Conservation (phyloP, 176 grass and related monocot genomes). For the Melocanna baccifera region DNA sequence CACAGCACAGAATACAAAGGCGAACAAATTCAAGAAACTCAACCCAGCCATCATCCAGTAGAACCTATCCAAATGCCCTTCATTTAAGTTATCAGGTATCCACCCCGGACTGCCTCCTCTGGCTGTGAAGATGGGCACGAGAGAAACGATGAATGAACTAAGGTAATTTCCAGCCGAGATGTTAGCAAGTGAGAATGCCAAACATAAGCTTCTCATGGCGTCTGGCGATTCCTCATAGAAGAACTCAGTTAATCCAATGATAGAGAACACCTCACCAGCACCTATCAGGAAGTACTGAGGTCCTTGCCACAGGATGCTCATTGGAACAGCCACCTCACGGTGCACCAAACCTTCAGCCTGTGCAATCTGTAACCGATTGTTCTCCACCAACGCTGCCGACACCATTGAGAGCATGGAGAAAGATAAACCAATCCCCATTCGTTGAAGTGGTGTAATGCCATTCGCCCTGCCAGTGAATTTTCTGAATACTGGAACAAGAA, state of each 20-base stretch:
- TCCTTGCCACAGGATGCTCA: slow-evolving; percentile 65
- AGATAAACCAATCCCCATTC: slow-evolving; percentile 47
- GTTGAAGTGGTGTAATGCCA: slow-evolving; percentile 50
- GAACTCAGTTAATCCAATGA: slow-evolving; percentile 48
- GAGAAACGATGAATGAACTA: slow-evolving; percentile 56
- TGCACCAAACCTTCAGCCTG: slow-evolving; percentile 24
- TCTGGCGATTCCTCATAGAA: slow-evolving; percentile 66
- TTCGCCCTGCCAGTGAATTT: slow-evolving; percentile 42
- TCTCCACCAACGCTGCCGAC: slow-evolving; percentile 55
- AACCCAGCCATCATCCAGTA: slow-evolving; percentile 51
- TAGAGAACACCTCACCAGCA: slow-evolving; percentile 50
- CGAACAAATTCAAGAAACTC: slow-evolving; percentile 36
- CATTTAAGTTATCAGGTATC: slow-evolving; percentile 67
- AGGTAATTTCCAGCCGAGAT: slow-evolving; percentile 47
- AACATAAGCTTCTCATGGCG: slow-evolving; percentile 50
- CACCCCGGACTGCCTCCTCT: slow-evolving; percentile 47
- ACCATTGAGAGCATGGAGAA: slow-evolving; percentile 50
- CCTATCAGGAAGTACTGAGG: slow-evolving; percentile 65
- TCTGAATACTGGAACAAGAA: slow-evolving; percentile 49
- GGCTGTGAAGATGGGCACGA: slow-evolving; percentile 42
- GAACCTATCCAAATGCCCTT: slow-evolving; percentile 64
- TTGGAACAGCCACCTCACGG: slow-evolving; percentile 18
- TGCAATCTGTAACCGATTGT: slow-evolving; percentile 31
- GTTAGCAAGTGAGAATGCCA: slow-evolving; percentile 41
- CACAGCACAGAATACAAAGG: slow-evolving; percentile 38